Evolutionary conservation across 2,329 filamentous ascomycete genomes (phyloP), one percentile per base, ranked within the genome.

Genomic region (Hirsutella minnesotensis): DNA sequence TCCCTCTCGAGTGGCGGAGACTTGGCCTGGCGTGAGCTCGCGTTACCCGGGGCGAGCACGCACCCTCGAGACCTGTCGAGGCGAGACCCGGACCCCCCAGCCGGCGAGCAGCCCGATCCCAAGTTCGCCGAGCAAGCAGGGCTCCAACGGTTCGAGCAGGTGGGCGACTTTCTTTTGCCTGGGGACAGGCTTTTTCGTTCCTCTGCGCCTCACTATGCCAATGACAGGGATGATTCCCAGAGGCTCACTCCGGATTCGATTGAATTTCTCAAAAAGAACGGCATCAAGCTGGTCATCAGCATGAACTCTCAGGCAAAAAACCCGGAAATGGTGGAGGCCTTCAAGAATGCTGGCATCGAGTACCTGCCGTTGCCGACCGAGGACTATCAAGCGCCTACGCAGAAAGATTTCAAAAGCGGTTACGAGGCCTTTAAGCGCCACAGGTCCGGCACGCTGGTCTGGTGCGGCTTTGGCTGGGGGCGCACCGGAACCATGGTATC

Each of bases 81-180:
- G 24, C 15, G 10, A 51, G 42, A 0, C 55, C 46, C 2, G 55
- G 39, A n/a, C 47, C 43, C 30, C 48, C 51, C 3, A 60, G 40
- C 2, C 56, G 46, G 10, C 53, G 47, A 4, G 58, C 33, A 2
- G 60, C 18, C 33, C 56, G 2, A 49, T n/a, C 27, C 34, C 13
- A 20, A 41, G 20, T 33, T 45, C 41, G 15, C 35, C 45, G 7
- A 42, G 41, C 19, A 44, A 44, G 18, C n/a, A n/a, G n/a, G n/a
- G n/a, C n/a, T n/a, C n/a, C n/a, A n/a, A n/a, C n/a, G n/a, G n/a
- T n/a, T n/a, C n/a, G n/a, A n/a, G n/a, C n/a, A n/a, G n/a, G n/a
- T n/a, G n/a, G n/a, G n/a, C n/a, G n/a, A n/a, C n/a, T n/a, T n/a
- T n/a, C n/a, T n/a, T n/a, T n/a, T n/a, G n/a, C n/a, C n/a, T n/a